Evolutionary conservation across 2,329 filamentous ascomycete species (phyloP).

Genomic region (Hypoxylon sp.): DNA sequence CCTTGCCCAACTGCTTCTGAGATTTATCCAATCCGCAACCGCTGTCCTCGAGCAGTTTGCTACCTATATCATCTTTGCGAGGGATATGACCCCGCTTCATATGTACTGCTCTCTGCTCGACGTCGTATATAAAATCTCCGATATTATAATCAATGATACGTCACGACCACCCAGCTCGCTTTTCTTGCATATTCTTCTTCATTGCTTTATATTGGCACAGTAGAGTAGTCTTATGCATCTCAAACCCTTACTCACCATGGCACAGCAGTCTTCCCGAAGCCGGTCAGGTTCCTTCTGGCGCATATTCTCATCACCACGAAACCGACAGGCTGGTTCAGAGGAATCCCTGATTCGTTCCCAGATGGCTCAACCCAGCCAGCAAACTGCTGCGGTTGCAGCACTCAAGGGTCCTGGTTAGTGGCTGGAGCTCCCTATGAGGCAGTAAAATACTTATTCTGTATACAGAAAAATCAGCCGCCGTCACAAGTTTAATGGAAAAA

Average conservation of each 20-base stretch:
- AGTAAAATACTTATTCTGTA: slow-evolving; percentile 30
- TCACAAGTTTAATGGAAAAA: slow-evolving; percentile 73
- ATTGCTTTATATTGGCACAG: slow-evolving; percentile 1
- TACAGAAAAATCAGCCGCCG: slow-evolving; percentile 77
- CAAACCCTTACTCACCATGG: slow-evolving; percentile 43
- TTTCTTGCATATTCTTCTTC: slow-evolving; percentile 11
- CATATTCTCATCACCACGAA: slow-evolving; percentile 42
- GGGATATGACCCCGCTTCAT: slow-evolving; percentile 25
- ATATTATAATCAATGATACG: slow-evolving; percentile 21
- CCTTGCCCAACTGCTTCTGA: slow-evolving; percentile 5
- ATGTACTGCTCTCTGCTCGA: slow-evolving; percentile 10
- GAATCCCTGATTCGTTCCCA: slow-evolving; percentile 12
- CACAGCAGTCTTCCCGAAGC: slow-evolving; percentile 31
- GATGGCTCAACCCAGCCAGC: slow-evolving; percentile 45
- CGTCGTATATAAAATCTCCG: slow-evolving; percentile 2
- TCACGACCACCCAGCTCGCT: background rate
- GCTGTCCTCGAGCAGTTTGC: slow-evolving; percentile 14
- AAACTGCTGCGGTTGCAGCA: slow-evolving; percentile 41
- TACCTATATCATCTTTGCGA: slow-evolving; percentile 14
- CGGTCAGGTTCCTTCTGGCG: slow-evolving; percentile 29
- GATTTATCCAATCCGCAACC: slow-evolving; percentile 5
- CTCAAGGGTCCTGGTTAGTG: slow-evolving; percentile 61
- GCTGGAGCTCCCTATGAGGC: background rate
- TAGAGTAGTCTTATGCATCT: background rate
- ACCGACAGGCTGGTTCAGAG: slow-evolving; percentile 21